phyloP scores from a whole-genome alignment of 345 rosid species.

The Melaleuca quinquenervia region DNA sequence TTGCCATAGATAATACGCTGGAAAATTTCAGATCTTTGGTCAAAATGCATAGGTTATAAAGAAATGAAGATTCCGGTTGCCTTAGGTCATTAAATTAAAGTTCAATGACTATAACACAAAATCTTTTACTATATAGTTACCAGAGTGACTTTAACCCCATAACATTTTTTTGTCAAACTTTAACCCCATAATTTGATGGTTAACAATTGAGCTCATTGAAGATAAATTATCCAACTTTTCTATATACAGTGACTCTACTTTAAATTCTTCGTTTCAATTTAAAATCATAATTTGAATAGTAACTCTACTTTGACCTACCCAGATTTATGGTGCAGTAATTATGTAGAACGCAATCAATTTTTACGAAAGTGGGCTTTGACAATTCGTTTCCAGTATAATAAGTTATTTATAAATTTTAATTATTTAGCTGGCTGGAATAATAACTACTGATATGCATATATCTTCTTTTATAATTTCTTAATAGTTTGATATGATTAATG shows the following conservation, averaged over 20 bases:
- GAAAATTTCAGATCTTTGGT: background rate
- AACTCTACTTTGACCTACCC: background rate
- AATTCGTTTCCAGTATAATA: background rate
- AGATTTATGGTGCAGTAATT: background rate
- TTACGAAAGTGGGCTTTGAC: background rate
- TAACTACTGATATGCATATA: background rate
- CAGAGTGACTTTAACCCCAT: background rate
- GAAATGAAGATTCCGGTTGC: background rate
- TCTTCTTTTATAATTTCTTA: background rate
- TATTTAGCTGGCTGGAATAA: background rate
- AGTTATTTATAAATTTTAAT: background rate
- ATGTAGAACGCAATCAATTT: background rate
- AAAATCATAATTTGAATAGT: background rate
- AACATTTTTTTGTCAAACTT: too few relatives aligned
- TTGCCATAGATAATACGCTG: too few relatives aligned
- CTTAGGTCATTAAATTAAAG: background rate
- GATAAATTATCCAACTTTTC: background rate
- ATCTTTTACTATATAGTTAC: background rate
- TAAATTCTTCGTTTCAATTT: background rate
- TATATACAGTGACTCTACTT: background rate
- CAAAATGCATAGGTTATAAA: background rate
- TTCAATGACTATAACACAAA: background rate
- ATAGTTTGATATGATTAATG: background rate
- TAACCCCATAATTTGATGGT: background rate
- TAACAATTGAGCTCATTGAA: background rate